Evolutionary conservation across 202 grass and related monocot genomes (phyloP), one percentile per base, ranked within the genome.

Genomic region (Bolboschoenoplectus hybrid): DNA sequence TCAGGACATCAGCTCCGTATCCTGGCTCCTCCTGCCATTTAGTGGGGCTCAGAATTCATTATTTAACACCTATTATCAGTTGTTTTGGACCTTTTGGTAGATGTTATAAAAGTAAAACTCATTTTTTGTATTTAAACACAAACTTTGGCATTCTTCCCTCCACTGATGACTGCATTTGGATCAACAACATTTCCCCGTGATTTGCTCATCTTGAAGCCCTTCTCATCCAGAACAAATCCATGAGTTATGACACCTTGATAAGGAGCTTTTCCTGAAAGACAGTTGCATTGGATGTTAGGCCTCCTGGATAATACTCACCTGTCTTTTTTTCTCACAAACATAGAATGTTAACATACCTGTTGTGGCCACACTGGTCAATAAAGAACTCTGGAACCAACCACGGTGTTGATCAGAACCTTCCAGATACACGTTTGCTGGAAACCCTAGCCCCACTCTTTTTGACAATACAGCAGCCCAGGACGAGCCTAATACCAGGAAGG

Each of bases 181-280:
- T 98, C 91, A 46, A 95, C 87, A 52, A 95, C 90, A 69, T 98
- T 98, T 86, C 96, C 96, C 81, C 92, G 82, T 82, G 96, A 98
- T 94, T 98, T 98, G 82, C 96, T 98, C 96, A 98, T 98, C 91
- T 98, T 98, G 43, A 95, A 90, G 85, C 96, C 96, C 85, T 92
- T 92, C 83, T 94, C 87, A 86, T 98, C 96, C 72, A 98, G 85
- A 67, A 98, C 96, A 58, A 95, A 98, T 62, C 96, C 96, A 46
- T 98, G 96, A 41, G 96, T 95, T 85, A 98, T 91, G 82, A 98
- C 96, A 88, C 84, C 93, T 77, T 89, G 86, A 88, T 98, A 98
- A 52, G 96, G 96, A 89, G 93, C 93, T 67, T 89, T 93, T 86
- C 93, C 93, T 98, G 77, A 76, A 89, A 89, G 89, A 89, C 17